phyloP scores from a whole-genome alignment of 2,329 filamentous ascomycete genomes.

The Alternaria alternata region DNA sequence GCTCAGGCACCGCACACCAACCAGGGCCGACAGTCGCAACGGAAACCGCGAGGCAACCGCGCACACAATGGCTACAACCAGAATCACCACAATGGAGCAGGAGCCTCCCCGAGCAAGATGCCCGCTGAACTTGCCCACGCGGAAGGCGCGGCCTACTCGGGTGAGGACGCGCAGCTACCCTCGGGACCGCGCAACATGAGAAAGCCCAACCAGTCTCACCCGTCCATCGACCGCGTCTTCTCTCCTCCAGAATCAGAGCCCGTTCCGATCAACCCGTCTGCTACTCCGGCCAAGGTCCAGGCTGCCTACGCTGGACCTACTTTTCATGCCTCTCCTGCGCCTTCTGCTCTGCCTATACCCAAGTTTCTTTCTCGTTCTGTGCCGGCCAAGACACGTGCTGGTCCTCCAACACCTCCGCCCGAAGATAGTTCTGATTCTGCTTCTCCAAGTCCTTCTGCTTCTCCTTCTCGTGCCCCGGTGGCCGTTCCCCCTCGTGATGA shows the following conservation, averaged over 20 bases:
- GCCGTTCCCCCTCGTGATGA: conserved; percentile 55
- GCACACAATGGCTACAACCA: conserved; percentile 38
- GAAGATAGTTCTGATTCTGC: conserved; percentile 56
- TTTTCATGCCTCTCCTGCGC: conserved; percentile 93
- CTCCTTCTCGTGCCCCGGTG: conserved; percentile 60
- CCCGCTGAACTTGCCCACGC: conserved; percentile 26
- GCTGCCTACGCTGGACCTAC: conserved; percentile 87
- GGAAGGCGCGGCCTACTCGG: conserved; percentile 39
- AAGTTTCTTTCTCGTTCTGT: conserved; percentile 84
- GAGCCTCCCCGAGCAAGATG: conserved; percentile 24
- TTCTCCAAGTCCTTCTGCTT: conserved; percentile 57
- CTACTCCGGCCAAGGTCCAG: conserved; percentile 47
- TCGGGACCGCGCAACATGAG: conserved; percentile 36
- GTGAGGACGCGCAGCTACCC: conserved; percentile 38
- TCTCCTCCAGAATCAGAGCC: conserved; percentile 40
- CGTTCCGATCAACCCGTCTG: conserved; percentile 26
- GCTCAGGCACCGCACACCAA: conserved; percentile 35
- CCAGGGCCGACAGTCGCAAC: conserved; percentile 38
- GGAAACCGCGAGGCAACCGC: conserved; percentile 46
- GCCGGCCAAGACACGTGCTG: conserved; percentile 59
- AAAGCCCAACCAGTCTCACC: conserved; percentile 44
- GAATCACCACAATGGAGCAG: conserved; percentile 27
- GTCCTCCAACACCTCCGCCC: conserved; percentile 59
- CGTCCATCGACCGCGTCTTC: conserved; percentile 38
- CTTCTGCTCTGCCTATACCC: conserved; percentile 87